Evolutionary conservation across 805 yeast species (phyloP).

Genomic region (Teunomyces kruisii): DNA sequence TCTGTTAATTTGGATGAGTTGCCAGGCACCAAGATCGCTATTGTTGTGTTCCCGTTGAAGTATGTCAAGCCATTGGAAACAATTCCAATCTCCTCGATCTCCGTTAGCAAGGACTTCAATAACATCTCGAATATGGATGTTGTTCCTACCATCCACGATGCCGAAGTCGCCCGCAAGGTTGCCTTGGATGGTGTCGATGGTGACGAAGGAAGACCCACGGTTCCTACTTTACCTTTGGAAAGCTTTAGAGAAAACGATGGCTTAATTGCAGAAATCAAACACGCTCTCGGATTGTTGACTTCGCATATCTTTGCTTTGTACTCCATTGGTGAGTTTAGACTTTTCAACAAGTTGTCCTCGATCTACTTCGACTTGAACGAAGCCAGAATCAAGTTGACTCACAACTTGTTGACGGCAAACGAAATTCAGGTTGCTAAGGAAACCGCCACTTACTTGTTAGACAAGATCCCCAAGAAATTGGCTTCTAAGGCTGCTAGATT

Average conservation of each 20-base stretch:
- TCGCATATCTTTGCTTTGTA: constrained; percentile 69
- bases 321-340: constrained; percentile 66
- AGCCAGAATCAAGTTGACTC: constrained; percentile 51
- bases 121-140: constrained; percentile 23
- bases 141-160: constrained; percentile 34
- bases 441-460: constrained; percentile 51
- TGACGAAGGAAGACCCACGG: constrained; percentile 5
- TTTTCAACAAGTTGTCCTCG: constrained; percentile 53
- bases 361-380: constrained; percentile 60
- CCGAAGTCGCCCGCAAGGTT: constrained; percentile 23
- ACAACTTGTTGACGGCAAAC: constrained; percentile 51
- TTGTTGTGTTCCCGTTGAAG: constrained; percentile 62
- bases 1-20: constrained; percentile 60
- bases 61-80: constrained; percentile 48
- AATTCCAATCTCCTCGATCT: constrained; percentile 34
- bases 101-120: constrained; percentile 30
- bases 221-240: constrained; percentile 58
- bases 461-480: constrained; percentile 61
- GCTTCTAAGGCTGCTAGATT: constrained; percentile 42
- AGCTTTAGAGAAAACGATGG: constrained; percentile 41
- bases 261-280: constrained; percentile 55
- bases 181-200: constrained; percentile 6
- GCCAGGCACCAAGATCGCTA: constrained; percentile 53
- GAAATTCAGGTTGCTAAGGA: constrained; percentile 52
- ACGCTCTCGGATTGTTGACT: constrained; percentile 55